Conservation (phyloP, 73 alveolate genomes). For the Chromera velia region DNA sequence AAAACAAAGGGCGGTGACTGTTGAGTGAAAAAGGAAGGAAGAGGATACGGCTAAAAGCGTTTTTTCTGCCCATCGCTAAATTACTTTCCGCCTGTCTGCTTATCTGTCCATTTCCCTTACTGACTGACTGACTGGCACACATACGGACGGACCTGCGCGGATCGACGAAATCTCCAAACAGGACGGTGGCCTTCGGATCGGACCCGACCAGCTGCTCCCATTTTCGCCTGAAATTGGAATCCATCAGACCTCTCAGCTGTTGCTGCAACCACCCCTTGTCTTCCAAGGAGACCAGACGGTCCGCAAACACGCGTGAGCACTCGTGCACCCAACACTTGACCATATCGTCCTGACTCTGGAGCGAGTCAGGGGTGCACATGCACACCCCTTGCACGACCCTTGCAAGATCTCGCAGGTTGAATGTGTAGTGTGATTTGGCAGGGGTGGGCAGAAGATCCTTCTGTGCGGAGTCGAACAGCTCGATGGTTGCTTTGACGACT, state of each 20-base stretch:
- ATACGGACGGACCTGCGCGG: conserved; percentile 72
- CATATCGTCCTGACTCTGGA: conserved; percentile 91
- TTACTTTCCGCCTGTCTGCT: no score
- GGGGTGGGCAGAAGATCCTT: conserved; percentile 87
- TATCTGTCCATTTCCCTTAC: no score
- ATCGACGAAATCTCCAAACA: conserved; percentile 81
- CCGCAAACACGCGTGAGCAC: conserved; percentile 80
- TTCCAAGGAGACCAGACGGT: conserved; percentile 84
- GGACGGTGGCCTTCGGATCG: conserved; percentile 78
- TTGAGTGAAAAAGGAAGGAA: no score
- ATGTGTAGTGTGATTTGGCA: conserved; percentile 86
- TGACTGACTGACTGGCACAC: no score
- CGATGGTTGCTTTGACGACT: conserved; percentile 78
- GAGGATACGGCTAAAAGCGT: no score
- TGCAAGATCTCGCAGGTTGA: conserved; percentile 88
- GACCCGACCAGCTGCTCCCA: conserved; percentile 75
- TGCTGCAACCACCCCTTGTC: conserved; percentile 71
- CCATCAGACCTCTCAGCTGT: conserved; percentile 72
- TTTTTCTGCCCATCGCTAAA: no score
- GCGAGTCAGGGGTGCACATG: conserved; percentile 43
- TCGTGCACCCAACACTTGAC: conserved; percentile 89
- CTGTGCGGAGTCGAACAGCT: conserved; percentile 62
- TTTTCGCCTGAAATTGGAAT: conserved; percentile 73
- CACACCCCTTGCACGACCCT: conserved; percentile 75
- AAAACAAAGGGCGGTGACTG: no score